Evolutionary conservation across 805 yeast species (phyloP).

Genomic region (Candida chauliodis): DNA sequence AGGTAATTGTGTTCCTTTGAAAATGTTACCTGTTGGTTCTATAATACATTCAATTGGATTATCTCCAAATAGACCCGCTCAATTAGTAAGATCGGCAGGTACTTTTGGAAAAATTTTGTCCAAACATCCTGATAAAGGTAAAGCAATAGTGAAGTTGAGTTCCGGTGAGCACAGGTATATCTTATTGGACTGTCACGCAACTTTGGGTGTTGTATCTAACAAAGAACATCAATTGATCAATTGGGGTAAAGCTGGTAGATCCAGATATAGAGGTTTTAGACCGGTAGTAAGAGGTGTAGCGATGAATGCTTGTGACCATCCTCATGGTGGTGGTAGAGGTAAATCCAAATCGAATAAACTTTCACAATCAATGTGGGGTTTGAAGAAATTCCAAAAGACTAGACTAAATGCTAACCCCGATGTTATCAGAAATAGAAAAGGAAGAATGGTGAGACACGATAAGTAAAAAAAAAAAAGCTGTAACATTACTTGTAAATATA

Average conservation of each 20-base stretch:
- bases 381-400: slow-evolving; percentile 90
- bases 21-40: slow-evolving; percentile 93
- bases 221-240: slow-evolving; percentile 85
- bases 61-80: slow-evolving; percentile 67
- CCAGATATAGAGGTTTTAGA: slow-evolving; percentile 87
- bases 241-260: slow-evolving; percentile 96
- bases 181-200: slow-evolving; percentile 82
- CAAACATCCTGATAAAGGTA: slow-evolving; percentile 64
- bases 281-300: slow-evolving; percentile 98
- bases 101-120: slow-evolving; percentile 85
- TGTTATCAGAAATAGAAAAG: slow-evolving; percentile 59
- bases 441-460: slow-evolving; percentile 6
- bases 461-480: not conserved
- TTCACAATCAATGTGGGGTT: slow-evolving; percentile 96
- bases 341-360: slow-evolving; percentile 94
- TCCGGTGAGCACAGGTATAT: slow-evolving; percentile 94
- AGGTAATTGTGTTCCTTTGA: slow-evolving; percentile 92
- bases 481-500: slow-evolving; percentile 8
- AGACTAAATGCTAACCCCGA: slow-evolving; percentile 35
- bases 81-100: slow-evolving; percentile 92
- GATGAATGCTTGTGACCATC: slow-evolving; percentile 96
- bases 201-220: slow-evolving; percentile 89
- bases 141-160: slow-evolving; percentile 77
- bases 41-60: slow-evolving; percentile 85
- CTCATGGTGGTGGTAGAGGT: slow-evolving; percentile 99